Conservation (phyloP, 768 basidiomycete species). For the Kwoniella newhampshirensis region DNA sequence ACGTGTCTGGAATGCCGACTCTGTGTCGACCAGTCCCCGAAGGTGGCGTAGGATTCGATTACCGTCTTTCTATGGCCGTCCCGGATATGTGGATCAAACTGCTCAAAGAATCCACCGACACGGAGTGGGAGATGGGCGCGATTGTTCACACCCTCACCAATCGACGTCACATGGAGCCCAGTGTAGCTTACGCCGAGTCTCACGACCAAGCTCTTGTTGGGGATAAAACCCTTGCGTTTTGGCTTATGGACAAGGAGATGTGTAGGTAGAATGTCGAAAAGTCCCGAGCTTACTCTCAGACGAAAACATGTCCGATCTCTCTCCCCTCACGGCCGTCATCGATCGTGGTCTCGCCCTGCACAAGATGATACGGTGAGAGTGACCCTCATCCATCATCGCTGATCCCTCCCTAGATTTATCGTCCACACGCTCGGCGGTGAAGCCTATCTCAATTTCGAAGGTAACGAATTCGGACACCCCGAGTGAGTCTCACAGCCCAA, state of each 20-base stretch:
- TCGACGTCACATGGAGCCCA: slow-evolving; percentile 82
- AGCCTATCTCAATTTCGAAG: slow-evolving; percentile 96
- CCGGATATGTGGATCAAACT: slow-evolving; percentile 99
- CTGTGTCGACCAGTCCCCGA: slow-evolving; percentile 73
- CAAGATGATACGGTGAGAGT: slow-evolving; percentile 93
- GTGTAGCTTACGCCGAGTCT: slow-evolving; percentile 89
- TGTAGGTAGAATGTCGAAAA: slow-evolving; percentile 61
- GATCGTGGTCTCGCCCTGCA: slow-evolving; percentile 88
- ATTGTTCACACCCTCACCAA: slow-evolving; percentile 89
- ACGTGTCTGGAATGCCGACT: slow-evolving; percentile 98
- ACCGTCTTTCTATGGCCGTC: slow-evolving; percentile 95
- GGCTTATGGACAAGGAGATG: slow-evolving; percentile 99
- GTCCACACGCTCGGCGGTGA: slow-evolving; percentile 93
- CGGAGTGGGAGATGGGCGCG: slow-evolving; percentile 81
- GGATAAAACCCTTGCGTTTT: slow-evolving; percentile 97
- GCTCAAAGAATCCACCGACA: slow-evolving; percentile 84
- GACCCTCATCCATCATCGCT: neutral
- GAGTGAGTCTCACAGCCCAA: slow-evolving; percentile 60
- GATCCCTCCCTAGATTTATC: slow-evolving; percentile 62
- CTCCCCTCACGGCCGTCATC: slow-evolving; percentile 77
- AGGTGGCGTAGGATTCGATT: slow-evolving; percentile 96
- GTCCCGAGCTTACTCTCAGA: slow-evolving; percentile 57
- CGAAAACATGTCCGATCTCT: slow-evolving; percentile 88
- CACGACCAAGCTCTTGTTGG: slow-evolving; percentile 98
- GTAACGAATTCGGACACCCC: slow-evolving; percentile 97